Percentiles rank a stretch among this genome's conserved stretches.
These are phyloP conservation scores for Potentilla sterilis DNA, from an alignment of 306 rosid genomes.

Conservation along the genomic window DNA sequence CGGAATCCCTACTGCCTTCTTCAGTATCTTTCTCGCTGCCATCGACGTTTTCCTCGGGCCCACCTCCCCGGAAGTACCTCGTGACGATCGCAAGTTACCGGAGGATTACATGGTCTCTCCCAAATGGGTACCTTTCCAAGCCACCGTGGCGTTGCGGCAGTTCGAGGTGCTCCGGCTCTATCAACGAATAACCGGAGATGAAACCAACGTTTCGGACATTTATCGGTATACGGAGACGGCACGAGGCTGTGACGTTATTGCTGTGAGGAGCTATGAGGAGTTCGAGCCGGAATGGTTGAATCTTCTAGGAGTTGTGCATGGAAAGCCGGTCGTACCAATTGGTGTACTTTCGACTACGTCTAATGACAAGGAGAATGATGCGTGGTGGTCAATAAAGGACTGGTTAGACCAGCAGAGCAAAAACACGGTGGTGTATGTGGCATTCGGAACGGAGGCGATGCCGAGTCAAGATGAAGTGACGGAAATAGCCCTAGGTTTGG, in stretches of 20 bases:
- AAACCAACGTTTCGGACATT: not conserved
- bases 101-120: slow-evolving; percentile 28
- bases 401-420: slow-evolving; percentile 42
- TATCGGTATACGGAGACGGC: not conserved
- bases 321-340: not conserved
- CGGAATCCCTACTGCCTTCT: slow-evolving; percentile 25
- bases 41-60: not conserved
- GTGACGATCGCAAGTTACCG: not conserved
- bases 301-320: not conserved
- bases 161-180: slow-evolving; percentile 28
- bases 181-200: not conserved
- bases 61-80: not conserved
- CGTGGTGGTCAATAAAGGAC: not conserved
- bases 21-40: slow-evolving; percentile 21
- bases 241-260: slow-evolving; percentile 3
- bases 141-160: slow-evolving; percentile 25
- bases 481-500: slow-evolving; percentile 1
- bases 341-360: slow-evolving; percentile 14
- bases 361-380: not conserved
- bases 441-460: slow-evolving; percentile 50
- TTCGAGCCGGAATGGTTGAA: slow-evolving; percentile 18
- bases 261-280: slow-evolving; percentile 17
- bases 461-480: slow-evolving; percentile 16
- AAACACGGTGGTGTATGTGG: slow-evolving; percentile 42
- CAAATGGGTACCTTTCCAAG: slow-evolving; percentile 34